Percentiles rank a stretch among this genome's conserved stretches.
Conservation (phyloP, 2,329 filamentous ascomycete species). For the Aspergillus sojae region DNA sequence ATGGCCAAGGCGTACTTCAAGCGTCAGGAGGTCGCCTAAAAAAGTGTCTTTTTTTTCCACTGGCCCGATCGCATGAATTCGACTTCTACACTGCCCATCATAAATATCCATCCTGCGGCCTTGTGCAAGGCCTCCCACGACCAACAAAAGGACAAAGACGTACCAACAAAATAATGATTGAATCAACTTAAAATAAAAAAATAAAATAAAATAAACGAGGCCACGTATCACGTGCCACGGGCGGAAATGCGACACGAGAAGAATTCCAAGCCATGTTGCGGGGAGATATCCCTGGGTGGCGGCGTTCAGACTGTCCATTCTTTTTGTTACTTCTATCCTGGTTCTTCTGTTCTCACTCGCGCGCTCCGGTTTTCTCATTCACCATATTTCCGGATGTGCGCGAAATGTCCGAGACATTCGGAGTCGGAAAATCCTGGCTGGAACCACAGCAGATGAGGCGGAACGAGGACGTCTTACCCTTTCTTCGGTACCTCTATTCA, state of each 20-base stretch:
- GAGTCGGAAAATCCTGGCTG: not conserved
- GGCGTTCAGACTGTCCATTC: not conserved
- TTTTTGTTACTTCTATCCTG: not conserved
- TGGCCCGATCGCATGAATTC: constrained; percentile 20
- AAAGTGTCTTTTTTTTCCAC: not conserved
- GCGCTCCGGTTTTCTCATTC: not conserved
- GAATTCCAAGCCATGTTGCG: not conserved
- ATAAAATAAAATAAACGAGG: not conserved
- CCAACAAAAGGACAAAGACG: not conserved
- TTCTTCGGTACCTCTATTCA: not conserved
- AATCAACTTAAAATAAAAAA: not conserved
- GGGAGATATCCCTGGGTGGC: not conserved
- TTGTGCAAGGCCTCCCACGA: not conserved
- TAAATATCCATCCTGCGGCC: constrained; percentile 4
- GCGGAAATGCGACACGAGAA: not conserved
- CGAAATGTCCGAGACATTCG: constrained; percentile 8
- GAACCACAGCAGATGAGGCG: not conserved
- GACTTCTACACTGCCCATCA: constrained; percentile 8
- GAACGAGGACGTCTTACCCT: not conserved
- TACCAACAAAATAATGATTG: constrained; percentile 1
- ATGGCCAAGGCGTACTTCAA: constrained; percentile 71
- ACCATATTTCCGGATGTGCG: not conserved
- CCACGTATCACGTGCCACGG: constrained; percentile 8
- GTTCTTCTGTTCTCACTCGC: not conserved
- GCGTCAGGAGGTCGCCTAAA: constrained; percentile 34